Conservation (phyloP, 352 stramenopile species). For the Pythium aquatile region DNA sequence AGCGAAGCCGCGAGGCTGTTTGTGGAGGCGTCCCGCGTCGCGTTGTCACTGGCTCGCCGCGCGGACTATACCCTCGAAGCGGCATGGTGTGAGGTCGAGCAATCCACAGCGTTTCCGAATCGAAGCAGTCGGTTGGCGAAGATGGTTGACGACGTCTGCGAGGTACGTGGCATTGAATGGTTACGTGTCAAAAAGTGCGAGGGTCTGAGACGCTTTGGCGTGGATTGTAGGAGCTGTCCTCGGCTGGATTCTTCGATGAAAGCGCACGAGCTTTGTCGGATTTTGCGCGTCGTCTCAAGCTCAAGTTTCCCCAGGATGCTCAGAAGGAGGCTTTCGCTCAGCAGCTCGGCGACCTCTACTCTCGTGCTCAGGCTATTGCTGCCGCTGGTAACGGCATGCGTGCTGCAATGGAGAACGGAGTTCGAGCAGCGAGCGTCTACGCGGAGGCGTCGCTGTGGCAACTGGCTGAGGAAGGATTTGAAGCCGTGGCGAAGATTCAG, state of each 20-base stretch:
- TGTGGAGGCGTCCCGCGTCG: constrained; percentile 42
- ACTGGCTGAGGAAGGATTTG: constrained; percentile 53
- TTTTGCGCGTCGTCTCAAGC: constrained; percentile 59
- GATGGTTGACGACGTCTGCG: constrained; percentile 50
- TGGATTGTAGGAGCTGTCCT: constrained; percentile 40
- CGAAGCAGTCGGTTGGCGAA: constrained; percentile 37
- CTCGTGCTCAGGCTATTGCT: constrained; percentile 51
- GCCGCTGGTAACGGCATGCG: constrained; percentile 53
- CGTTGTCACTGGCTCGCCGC: constrained; percentile 37
- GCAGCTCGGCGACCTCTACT: constrained; percentile 37
- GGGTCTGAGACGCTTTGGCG: background rate
- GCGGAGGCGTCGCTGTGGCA: constrained; percentile 52
- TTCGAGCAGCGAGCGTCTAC: constrained; percentile 51
- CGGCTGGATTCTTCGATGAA: constrained; percentile 66
- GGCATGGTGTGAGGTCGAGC: constrained; percentile 64
- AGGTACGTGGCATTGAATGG: constrained; percentile 25
- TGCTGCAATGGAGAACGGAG: constrained; percentile 46
- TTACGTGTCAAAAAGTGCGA: background rate
- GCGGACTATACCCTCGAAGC: constrained; percentile 63
- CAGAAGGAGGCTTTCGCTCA: constrained; percentile 13
- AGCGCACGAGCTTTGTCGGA: constrained; percentile 55
- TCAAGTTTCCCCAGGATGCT: constrained; percentile 46
- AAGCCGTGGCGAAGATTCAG: constrained; percentile 51
- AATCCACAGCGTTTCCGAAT: constrained; percentile 38
- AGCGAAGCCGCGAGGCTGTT: constrained; percentile 52